Evolutionary conservation across 1,284 basidiomycete genomes (phyloP).

Genomic region (Cystobasidium pallidum): DNA sequence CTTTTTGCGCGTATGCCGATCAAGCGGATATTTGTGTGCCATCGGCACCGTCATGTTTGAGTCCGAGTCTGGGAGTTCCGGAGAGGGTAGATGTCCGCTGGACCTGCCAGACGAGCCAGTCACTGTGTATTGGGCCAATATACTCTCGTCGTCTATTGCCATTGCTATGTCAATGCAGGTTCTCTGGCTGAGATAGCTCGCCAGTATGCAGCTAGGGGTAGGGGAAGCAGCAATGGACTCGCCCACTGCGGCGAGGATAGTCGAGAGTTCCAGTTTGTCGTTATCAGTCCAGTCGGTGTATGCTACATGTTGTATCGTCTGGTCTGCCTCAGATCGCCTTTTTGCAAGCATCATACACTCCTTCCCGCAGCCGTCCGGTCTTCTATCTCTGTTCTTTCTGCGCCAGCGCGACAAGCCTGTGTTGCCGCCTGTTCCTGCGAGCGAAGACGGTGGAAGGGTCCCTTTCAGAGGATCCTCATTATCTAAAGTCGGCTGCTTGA

Average conservation of each 20-base stretch:
- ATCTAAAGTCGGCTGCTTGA: constrained; percentile 18
- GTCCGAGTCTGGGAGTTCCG: constrained; percentile 14
- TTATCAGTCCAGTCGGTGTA: background rate
- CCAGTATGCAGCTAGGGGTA: constrained; percentile 18
- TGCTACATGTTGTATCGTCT: background rate
- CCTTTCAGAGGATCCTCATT: constrained; percentile 22
- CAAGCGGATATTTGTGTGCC: background rate
- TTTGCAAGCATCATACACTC: constrained; percentile 11
- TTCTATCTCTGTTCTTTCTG: constrained; percentile 19
- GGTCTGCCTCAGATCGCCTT: background rate
- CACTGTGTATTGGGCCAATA: background rate
- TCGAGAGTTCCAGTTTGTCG: background rate
- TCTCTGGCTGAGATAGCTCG: constrained; percentile 15
- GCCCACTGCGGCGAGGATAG: constrained; percentile 15
- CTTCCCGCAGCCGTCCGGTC: constrained; percentile 25
- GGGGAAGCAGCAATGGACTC: constrained; percentile 5
- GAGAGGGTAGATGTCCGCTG: constrained; percentile 19
- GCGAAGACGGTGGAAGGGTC: constrained; percentile 11
- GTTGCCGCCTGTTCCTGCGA: constrained; percentile 22
- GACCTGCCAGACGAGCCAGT: constrained; percentile 8
- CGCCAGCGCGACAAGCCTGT: constrained; percentile 24
- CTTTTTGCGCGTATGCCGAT: constrained; percentile 6
- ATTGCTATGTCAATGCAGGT: constrained; percentile 25
- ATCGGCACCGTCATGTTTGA: background rate
- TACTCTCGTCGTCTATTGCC: constrained; percentile 11